Percentiles rank a stretch among this genome's conserved stretches.
phyloP scores from a whole-genome alignment of 1,284 basidiomycete species.

The Cryptococcus maquisensis region DNA sequence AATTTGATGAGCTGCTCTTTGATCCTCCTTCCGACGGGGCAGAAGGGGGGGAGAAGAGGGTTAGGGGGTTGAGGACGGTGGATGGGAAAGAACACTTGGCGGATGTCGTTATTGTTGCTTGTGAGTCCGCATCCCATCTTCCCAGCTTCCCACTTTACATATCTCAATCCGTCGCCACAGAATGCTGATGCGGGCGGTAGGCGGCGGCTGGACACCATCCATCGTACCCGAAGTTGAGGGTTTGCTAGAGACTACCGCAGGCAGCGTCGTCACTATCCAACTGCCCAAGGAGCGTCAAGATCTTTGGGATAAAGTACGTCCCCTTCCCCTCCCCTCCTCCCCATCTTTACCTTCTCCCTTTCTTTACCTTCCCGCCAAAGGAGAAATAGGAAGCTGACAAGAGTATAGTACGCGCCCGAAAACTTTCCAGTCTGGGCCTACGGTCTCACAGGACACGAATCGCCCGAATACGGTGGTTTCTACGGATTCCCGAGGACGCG shows the following conservation, averaged over 20 bases:
- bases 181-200: constrained; percentile 2
- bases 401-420: constrained; percentile 19
- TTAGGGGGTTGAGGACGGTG: constrained; percentile 18
- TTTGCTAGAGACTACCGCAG: constrained; percentile 25
- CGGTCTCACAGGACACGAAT: constrained; percentile 17
- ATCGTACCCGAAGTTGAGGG: constrained; percentile 17
- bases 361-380: too few species aligned
- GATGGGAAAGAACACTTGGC: constrained; percentile 22
- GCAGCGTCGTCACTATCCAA: constrained; percentile 20
- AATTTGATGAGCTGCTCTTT: constrained; percentile 12
- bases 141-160: not conserved
- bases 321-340: not conserved
- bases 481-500: constrained; percentile 28
- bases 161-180: not conserved
- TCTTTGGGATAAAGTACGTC: constrained; percentile 22
- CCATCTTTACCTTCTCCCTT: not conserved
- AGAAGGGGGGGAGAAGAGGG: constrained; percentile 5
- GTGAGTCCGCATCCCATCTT: constrained; percentile 10
- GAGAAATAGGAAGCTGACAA: not conserved
- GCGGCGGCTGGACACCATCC: constrained; percentile 30
- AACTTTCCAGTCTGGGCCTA: constrained; percentile 27
- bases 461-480: constrained; percentile 23
- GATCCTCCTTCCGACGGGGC: not conserved
- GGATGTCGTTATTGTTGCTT: constrained; percentile 24
- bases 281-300: constrained; percentile 22